These are phyloP conservation scores for Plasmopara viticola DNA, from an alignment of 352 stramenopile species.

Conservation along the genomic window DNA sequence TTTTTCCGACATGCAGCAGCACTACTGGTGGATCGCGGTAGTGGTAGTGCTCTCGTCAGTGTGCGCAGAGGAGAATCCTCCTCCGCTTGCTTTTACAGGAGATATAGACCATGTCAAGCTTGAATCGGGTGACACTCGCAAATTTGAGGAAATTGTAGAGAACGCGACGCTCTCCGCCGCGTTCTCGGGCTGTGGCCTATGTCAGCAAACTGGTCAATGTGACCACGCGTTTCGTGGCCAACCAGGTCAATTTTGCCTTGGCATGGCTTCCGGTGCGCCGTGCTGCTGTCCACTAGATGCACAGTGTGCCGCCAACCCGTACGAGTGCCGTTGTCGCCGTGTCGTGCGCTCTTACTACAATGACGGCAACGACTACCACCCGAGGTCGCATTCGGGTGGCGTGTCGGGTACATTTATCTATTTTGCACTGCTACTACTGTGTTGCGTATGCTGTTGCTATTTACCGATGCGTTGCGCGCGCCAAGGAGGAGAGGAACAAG, in stretches of 20 bases:
- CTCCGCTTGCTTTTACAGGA: not conserved
- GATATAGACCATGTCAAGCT: too few species aligned
- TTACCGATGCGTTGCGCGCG: conserved; percentile 23
- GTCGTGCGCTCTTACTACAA: conserved; percentile 13
- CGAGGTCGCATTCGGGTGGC: conserved; percentile 24
- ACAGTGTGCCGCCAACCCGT: conserved; percentile 49
- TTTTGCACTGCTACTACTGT: conserved; percentile 38
- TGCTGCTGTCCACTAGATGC: conserved; percentile 57
- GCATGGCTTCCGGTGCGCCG: conserved; percentile 39
- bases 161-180: conserved; percentile 40
- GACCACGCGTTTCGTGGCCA: conserved; percentile 54
- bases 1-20: too few species aligned
- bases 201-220: conserved; percentile 52
- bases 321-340: conserved; percentile 54
- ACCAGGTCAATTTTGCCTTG: conserved; percentile 60
- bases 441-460: conserved; percentile 54
- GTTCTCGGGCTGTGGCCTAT: conserved; percentile 52
- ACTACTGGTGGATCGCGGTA: conserved; percentile 6
- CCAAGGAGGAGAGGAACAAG: conserved; percentile 17
- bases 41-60: conserved; percentile 12
- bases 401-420: conserved; percentile 33
- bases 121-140: not conserved
- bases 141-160: conserved; percentile 24
- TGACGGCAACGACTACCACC: conserved; percentile 24
- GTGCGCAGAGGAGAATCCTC: conserved; percentile 3